Evolutionary conservation across 1,139 yeast species (phyloP).

Genomic region (Hansenula sp.): DNA sequence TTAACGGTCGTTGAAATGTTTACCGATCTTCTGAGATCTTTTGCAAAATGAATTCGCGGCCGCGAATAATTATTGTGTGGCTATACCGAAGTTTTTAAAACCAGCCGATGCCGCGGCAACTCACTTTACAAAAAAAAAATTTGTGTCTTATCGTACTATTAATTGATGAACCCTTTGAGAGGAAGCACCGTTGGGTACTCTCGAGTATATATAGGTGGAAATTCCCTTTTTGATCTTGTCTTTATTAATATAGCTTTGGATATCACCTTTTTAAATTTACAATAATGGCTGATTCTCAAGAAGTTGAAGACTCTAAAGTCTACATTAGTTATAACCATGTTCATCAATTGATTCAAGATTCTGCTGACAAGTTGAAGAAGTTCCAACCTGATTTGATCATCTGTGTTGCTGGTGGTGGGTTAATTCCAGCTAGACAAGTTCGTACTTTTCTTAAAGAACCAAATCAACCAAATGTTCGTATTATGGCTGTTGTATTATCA

Average conservation of each 20-base stretch:
- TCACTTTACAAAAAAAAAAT: neutral
- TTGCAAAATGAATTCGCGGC: neutral
- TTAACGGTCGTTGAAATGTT: no score
- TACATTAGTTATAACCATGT: conserved; percentile 89
- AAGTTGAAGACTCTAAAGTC: conserved; percentile 40
- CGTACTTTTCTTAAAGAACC: conserved; percentile 85
- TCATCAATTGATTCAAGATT: conserved; percentile 87
- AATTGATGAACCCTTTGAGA: no score
- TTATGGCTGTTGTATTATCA: conserved; percentile 90
- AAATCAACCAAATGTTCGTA: conserved; percentile 84
- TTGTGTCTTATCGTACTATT: neutral
- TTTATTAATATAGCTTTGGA: no score
- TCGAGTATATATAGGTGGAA: no score
- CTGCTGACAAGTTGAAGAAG: conserved; percentile 65
- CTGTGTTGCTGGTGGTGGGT: conserved; percentile 92
- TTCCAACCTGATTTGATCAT: conserved; percentile 79
- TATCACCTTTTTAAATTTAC: no score
- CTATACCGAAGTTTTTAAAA: no score
- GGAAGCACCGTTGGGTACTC: no score
- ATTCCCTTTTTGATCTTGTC: no score
- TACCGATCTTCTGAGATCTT: no score
- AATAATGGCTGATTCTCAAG: conserved; percentile 17
- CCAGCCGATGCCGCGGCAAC: neutral
- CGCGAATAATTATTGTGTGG: neutral
- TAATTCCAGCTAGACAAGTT: conserved; percentile 92